A percentile compares a stretch with the other conserved stretches of the same genome.
Conservation (phyloP, 495 filamentous ascomycete species). For the Penicillium manginii region DNA sequence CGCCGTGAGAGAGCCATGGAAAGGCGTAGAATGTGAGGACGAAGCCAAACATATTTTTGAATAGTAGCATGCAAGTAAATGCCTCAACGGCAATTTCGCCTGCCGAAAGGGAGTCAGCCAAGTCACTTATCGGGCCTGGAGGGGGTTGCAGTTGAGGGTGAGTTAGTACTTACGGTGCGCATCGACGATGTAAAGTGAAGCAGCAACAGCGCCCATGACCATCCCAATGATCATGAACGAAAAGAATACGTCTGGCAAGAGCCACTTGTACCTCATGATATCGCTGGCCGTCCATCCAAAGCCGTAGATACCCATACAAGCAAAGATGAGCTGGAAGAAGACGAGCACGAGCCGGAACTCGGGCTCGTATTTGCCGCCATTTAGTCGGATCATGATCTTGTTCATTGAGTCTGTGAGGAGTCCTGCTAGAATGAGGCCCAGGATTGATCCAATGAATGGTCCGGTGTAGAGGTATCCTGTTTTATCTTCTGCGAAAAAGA, state of each 20-base stretch:
- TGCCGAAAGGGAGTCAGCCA: conserved; percentile 37
- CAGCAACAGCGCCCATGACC: conserved; percentile 86
- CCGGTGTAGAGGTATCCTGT: conserved; percentile 89
- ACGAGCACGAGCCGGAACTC: conserved; percentile 87
- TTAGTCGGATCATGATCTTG: conserved; percentile 68
- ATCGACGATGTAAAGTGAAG: conserved; percentile 90
- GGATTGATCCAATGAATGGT: conserved; percentile 79
- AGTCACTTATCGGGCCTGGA: too few relatives aligned
- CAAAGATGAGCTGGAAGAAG: conserved; percentile 76
- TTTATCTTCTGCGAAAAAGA: conserved; percentile 80
- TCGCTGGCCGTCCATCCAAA: conserved; percentile 74
- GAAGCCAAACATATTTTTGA: conserved; percentile 93
- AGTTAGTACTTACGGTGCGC: conserved; percentile 73
- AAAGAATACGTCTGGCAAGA: conserved; percentile 78
- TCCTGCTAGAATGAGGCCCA: conserved; percentile 79
- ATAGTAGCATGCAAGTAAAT: conserved; percentile 87
- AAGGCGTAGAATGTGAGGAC: conserved; percentile 81
- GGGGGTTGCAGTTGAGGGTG: too few relatives aligned
- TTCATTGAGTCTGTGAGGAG: conserved; percentile 73
- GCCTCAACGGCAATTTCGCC: conserved; percentile 85
- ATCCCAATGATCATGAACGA: conserved; percentile 78
- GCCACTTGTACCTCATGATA: conserved; percentile 64
- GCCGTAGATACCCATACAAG: conserved; percentile 79
- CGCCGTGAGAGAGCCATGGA: conserved; percentile 69
- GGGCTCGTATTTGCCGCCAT: conserved; percentile 84